A percentile compares a stretch with the other conserved stretches of the same genome.
Conservation (phyloP, 176 grass and related monocot genomes). For the Eleusine indica region DNA sequence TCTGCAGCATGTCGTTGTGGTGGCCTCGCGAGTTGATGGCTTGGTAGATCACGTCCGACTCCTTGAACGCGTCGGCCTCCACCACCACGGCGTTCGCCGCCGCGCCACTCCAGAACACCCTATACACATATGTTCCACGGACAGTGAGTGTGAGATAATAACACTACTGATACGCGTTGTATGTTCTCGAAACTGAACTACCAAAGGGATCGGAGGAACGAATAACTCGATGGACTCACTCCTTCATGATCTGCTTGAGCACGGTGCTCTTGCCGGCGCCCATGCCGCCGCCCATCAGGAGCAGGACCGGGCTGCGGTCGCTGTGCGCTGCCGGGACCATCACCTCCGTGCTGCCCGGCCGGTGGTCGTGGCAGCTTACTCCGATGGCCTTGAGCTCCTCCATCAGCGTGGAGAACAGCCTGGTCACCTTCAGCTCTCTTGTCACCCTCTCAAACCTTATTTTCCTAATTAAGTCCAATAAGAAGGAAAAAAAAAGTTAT, state of each 20-base stretch:
- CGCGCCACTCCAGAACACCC: constrained; percentile 79
- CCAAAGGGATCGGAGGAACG: background rate
- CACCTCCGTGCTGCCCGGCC: constrained; percentile 57
- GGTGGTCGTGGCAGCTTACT: constrained; percentile 39
- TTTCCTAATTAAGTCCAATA: constrained; percentile 51
- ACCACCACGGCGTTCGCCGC: constrained; percentile 75
- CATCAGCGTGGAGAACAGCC: constrained; percentile 86
- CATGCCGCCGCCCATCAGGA: constrained; percentile 99
- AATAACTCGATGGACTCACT: constrained; percentile 42
- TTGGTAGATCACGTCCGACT: constrained; percentile 84
- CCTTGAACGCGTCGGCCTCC: constrained; percentile 96
- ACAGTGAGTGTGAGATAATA: background rate
- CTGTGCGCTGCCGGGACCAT: constrained; percentile 79
- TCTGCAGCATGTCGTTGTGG: constrained; percentile 92
- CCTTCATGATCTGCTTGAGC: constrained; percentile 77
- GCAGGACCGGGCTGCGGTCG: constrained; percentile 81
- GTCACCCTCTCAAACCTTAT: constrained; percentile 87
- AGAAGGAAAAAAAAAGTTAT: background rate
- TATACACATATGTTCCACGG: constrained; percentile 4
- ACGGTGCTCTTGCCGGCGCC: constrained; percentile 97
- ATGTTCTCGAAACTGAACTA: background rate
- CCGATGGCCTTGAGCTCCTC: constrained; percentile 82
- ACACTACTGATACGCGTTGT: too few relatives aligned
- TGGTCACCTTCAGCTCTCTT: constrained; percentile 75
- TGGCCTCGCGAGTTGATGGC: constrained; percentile 85